Evolutionary conservation across 73 alveolate species (phyloP), one percentile per base, ranked within the genome.

Genomic region (Breviolum minutum): DNA sequence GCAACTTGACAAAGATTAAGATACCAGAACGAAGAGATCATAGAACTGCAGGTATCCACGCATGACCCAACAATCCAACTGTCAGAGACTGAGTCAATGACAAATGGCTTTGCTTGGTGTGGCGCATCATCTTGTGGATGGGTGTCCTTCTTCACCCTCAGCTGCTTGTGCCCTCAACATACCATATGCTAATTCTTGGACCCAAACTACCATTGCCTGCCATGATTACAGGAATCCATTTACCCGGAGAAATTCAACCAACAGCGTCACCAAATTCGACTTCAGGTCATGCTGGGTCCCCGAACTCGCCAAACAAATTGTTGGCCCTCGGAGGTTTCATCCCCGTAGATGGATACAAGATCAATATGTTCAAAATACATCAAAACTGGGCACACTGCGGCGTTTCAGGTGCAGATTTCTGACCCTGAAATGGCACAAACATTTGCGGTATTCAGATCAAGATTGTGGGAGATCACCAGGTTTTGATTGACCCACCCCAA

Each of bases 91-190:
- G 90, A 81, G 90, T 54, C 70, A 12, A 14, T 66, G 4, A 24
- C 90, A 19, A 48, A 48, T 30, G 32, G 14, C 32, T 81, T 81
- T 48, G 40, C 90, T 4, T 7, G 70, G 22, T 81, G 90, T 40
- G 54, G 54, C 27, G 54, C 90, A 7, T 81, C 90, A 81, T 81
- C 90, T 81, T 81, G 90, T 1, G 90, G 90, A 54, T 81, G 90
- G 12, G 90, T 48, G 32, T 48, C 90, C 40, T 29, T 69, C 6
- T 10, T 40, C 90, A 54, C 22, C 90, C 90, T 81, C 29, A 27
- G 87, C 63, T 73, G 54, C 54, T 40, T 40, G 54, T 3, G 3
- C 54, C 54, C 54, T 40, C 54, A 40, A 40, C 54, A 40, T 40
- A 40, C 54, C 54, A 40, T 40, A 40, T 40, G 54, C 54, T 40